These are phyloP conservation scores for Quercus tomentella DNA, from an alignment of 331 rosid species.

Conservation along the genomic window DNA sequence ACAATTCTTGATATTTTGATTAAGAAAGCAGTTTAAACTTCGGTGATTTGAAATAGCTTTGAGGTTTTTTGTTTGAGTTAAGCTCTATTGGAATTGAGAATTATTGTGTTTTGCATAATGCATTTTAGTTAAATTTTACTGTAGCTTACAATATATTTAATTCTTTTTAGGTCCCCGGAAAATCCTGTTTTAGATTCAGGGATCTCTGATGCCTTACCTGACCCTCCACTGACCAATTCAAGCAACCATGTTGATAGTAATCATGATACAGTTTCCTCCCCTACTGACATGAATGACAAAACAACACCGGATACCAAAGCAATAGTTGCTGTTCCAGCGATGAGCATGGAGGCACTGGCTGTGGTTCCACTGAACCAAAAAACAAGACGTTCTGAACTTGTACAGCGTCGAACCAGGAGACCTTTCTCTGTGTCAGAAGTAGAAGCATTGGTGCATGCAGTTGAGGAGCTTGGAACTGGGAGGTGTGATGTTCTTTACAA, in stretches of 20 bases:
- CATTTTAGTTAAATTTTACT: background rate
- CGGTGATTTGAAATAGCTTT: background rate
- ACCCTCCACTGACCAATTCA: constrained; percentile 33
- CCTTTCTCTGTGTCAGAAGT: constrained; percentile 84
- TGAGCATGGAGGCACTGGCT: constrained; percentile 46
- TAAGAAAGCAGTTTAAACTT: background rate
- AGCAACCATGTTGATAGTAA: constrained; percentile 35
- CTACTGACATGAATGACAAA: constrained; percentile 34
- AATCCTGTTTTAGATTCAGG: constrained; percentile 35
- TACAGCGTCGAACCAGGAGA: constrained; percentile 78
- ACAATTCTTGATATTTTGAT: background rate
- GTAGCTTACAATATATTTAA: constrained; percentile 21
- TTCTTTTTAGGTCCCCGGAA: constrained; percentile 42
- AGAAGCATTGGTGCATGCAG: constrained; percentile 77
- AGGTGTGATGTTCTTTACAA: constrained; percentile 48
- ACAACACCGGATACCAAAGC: constrained; percentile 42
- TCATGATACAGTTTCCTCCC: constrained; percentile 38
- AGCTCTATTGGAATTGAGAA: background rate
- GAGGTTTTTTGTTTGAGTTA: background rate
- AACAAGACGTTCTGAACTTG: constrained; percentile 57
- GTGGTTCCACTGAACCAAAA: constrained; percentile 52
- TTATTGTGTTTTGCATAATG: background rate
- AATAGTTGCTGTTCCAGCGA: constrained; percentile 40
- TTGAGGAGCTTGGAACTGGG: constrained; percentile 90
- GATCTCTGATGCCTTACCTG: constrained; percentile 32